These are phyloP conservation scores for Phaeosphaeriaceae sp. DNA, from an alignment of 2,329 filamentous ascomycete genomes.

Conservation along the genomic window DNA sequence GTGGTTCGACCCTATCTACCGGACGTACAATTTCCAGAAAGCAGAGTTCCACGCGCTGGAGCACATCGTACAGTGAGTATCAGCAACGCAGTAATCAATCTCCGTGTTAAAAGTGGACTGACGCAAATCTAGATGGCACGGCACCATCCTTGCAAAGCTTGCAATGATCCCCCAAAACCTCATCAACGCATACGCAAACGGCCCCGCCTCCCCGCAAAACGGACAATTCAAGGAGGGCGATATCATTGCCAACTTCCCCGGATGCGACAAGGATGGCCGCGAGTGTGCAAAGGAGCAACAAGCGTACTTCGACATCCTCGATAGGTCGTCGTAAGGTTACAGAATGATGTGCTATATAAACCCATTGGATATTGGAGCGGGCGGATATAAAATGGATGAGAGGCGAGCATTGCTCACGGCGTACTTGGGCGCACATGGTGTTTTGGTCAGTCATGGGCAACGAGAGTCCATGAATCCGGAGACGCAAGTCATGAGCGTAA, in stretches of 20 bases:
- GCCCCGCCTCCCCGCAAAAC: slow-evolving; percentile 42
- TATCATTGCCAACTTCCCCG: slow-evolving; percentile 79
- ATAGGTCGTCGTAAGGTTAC: slow-evolving; percentile 18
- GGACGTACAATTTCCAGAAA: slow-evolving; percentile 95
- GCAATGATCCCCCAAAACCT: slow-evolving; percentile 86
- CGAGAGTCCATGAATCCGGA: neutral
- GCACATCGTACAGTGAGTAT: slow-evolving; percentile 58
- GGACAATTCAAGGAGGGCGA: slow-evolving; percentile 82
- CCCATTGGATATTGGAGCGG: too few species aligned
- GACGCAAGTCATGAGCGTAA: neutral
- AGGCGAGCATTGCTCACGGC: slow-evolving; percentile 1
- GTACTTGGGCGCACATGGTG: slow-evolving; percentile 1
- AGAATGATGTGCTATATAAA: too few species aligned
- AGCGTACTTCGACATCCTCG: slow-evolving; percentile 53
- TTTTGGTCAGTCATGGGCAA: neutral
- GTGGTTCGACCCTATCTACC: slow-evolving; percentile 95
- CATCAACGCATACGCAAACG: slow-evolving; percentile 76
- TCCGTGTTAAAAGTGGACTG: slow-evolving; percentile 30
- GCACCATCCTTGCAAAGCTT: slow-evolving; percentile 88
- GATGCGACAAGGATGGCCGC: slow-evolving; percentile 67
- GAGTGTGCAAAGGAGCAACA: slow-evolving; percentile 77
- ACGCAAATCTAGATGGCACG: slow-evolving; percentile 78
- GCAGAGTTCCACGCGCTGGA: slow-evolving; percentile 89
- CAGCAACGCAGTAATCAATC: neutral
- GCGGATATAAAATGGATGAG: too few species aligned